phyloP scores from a whole-genome alignment of 2,329 filamentous ascomycete species.

The Apiospora malaysiana region DNA sequence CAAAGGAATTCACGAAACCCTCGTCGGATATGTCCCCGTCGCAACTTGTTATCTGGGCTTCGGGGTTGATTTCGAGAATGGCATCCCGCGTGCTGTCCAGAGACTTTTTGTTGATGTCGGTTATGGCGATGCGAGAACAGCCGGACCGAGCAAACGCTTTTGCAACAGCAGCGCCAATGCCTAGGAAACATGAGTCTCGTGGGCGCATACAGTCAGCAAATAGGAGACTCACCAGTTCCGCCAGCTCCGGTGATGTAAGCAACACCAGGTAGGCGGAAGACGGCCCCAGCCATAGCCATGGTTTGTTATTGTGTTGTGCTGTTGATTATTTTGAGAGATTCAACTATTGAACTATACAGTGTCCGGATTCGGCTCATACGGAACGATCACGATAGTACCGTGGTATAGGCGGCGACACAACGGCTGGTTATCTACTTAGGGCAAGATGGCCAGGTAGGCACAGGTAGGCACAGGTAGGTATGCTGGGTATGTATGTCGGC shows the following conservation, averaged over 20 bases:
- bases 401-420: neutral
- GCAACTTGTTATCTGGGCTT: conserved; percentile 39
- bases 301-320: neutral
- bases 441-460: neutral
- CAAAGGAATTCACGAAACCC: conserved; percentile 47
- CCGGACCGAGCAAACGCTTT: conserved; percentile 56
- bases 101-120: conserved; percentile 53
- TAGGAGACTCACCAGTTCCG: conserved; percentile 46
- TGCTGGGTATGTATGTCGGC: neutral
- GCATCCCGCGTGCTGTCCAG: conserved; percentile 44
- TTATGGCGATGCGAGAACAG: conserved; percentile 58
- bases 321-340: neutral
- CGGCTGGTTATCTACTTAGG: neutral
- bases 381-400: neutral
- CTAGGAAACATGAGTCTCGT: conserved; percentile 37
- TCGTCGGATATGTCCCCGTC: conserved; percentile 56
- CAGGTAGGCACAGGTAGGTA: neutral
- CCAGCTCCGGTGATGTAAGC: conserved; percentile 55
- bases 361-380: neutral
- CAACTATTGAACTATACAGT: neutral
- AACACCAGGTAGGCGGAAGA: conserved; percentile 48
- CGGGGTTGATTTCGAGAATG: conserved; percentile 41
- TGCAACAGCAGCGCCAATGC: conserved; percentile 61
- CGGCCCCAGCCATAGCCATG: conserved; percentile 30
- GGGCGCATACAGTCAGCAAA: neutral